A percentile compares a stretch with the other conserved stretches of the same genome.
These are phyloP conservation scores for Hypholoma sublateritium DNA, from an alignment of 768 basidiomycete species.

Conservation along the genomic window DNA sequence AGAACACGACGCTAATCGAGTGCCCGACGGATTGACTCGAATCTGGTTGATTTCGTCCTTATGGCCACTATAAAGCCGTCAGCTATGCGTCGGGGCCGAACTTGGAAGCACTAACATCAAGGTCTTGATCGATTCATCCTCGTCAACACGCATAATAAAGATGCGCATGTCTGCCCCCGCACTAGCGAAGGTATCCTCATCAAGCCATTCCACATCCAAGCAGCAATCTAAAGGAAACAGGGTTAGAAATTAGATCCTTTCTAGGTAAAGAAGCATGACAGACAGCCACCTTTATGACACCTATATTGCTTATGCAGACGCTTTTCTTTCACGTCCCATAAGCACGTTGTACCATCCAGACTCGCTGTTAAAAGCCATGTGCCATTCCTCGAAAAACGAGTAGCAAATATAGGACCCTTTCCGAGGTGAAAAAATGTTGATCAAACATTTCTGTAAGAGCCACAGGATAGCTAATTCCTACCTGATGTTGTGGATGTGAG, in stretches of 20 bases:
- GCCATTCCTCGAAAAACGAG: slow-evolving; percentile 73
- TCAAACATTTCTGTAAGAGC: slow-evolving; percentile 13
- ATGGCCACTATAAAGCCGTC: slow-evolving; percentile 55
- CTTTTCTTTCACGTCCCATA: slow-evolving; percentile 74
- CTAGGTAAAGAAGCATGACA: slow-evolving; percentile 5
- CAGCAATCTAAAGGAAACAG: slow-evolving; percentile 56
- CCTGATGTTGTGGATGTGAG: slow-evolving; percentile 63
- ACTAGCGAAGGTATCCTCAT: slow-evolving; percentile 67
- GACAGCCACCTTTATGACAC: slow-evolving; percentile 58
- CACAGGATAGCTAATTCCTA: slow-evolving; percentile 29
- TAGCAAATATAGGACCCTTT: slow-evolving; percentile 81
- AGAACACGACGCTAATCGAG: slow-evolving; percentile 76
- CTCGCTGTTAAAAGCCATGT: slow-evolving; percentile 76
- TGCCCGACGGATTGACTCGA: slow-evolving; percentile 63
- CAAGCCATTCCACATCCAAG: slow-evolving; percentile 80
- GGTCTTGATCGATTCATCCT: slow-evolving; percentile 55
- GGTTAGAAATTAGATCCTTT: not conserved
- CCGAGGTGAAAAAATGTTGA: slow-evolving; percentile 18
- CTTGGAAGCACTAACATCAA: slow-evolving; percentile 46
- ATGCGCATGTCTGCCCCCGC: slow-evolving; percentile 71
- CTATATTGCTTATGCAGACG: slow-evolving; percentile 61
- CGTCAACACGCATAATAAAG: slow-evolving; percentile 57
- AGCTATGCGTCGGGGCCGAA: not conserved
- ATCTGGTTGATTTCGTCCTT: slow-evolving; percentile 77
- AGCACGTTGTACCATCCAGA: slow-evolving; percentile 72